Evolutionary conservation across 805 yeast genomes (phyloP).

Genomic region (Barnettozyma botsteinii): DNA sequence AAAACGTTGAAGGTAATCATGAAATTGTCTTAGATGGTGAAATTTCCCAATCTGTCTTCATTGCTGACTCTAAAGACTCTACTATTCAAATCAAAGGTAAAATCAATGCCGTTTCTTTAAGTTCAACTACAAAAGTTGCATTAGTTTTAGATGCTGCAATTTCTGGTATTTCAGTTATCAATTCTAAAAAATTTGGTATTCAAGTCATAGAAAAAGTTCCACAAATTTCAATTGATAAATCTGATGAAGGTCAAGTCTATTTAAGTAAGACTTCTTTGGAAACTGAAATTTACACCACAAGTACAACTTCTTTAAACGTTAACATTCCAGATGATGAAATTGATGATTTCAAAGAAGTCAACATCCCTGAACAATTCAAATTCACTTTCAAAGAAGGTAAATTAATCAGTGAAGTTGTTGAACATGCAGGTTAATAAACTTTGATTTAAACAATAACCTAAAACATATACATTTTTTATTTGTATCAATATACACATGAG

Average conservation of each 20-base stretch:
- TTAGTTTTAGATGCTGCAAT: slow-evolving; percentile 79
- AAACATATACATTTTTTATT: too few species aligned
- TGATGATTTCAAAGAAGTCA: slow-evolving; percentile 70
- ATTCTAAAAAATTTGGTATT: slow-evolving; percentile 71
- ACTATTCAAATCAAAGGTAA: slow-evolving; percentile 86
- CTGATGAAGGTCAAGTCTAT: slow-evolving; percentile 80
- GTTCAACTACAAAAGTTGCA: slow-evolving; percentile 66
- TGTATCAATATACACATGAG: too few species aligned
- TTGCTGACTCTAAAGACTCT: slow-evolving; percentile 70
- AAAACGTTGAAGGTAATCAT: slow-evolving; percentile 61
- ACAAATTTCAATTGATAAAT: slow-evolving; percentile 79
- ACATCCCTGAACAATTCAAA: slow-evolving; percentile 89
- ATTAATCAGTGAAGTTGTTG: slow-evolving; percentile 66
- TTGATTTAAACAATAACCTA: too few species aligned
- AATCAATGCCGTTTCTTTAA: slow-evolving; percentile 79
- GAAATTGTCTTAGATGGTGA: slow-evolving; percentile 71
- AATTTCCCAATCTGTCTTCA: slow-evolving; percentile 82
- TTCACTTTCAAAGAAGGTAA: slow-evolving; percentile 62
- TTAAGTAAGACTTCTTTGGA: slow-evolving; percentile 65
- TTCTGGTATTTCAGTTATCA: slow-evolving; percentile 83
- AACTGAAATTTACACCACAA: slow-evolving; percentile 76
- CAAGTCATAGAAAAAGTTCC: slow-evolving; percentile 84
- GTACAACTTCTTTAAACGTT: slow-evolving; percentile 79
- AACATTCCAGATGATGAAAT: slow-evolving; percentile 70
- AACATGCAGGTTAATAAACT: slow-evolving; percentile 59